Percentiles rank a stretch among this genome's conserved stretches.
Conservation (phyloP, 495 filamentous ascomycete species). For the Rhizodiscina lignyota region DNA sequence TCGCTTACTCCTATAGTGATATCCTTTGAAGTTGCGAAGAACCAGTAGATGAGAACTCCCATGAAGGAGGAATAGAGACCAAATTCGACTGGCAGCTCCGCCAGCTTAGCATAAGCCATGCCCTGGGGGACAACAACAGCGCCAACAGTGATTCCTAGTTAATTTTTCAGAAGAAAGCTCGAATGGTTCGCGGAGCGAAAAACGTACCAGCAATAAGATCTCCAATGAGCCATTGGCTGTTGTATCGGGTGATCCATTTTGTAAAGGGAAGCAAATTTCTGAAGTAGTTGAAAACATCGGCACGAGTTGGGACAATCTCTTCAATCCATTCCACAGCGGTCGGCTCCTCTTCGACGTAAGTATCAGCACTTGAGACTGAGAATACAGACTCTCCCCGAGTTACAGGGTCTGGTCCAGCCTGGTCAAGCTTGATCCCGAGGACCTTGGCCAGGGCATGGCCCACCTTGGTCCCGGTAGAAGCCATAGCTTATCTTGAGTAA, state of each 20-base stretch:
- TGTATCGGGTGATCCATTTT: slow-evolving; percentile 78
- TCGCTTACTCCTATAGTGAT: slow-evolving; percentile 96
- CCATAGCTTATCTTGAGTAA: too few relatives aligned
- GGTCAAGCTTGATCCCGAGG: slow-evolving; percentile 68
- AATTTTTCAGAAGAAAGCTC: slow-evolving; percentile 3
- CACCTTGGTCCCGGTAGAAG: slow-evolving; percentile 35
- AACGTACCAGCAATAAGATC: slow-evolving; percentile 76
- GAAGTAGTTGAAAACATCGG: slow-evolving; percentile 40
- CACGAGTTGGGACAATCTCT: slow-evolving; percentile 38
- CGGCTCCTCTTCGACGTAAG: slow-evolving; percentile 73
- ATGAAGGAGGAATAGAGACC: slow-evolving; percentile 97
- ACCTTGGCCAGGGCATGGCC: slow-evolving; percentile 62
- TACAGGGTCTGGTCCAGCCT: slow-evolving; percentile 19
- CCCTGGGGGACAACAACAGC: slow-evolving; percentile 91
- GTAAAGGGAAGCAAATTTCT: slow-evolving; percentile 69
- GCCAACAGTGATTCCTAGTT: slow-evolving; percentile 74
- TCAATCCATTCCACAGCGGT: slow-evolving; percentile 54
- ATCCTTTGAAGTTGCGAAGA: slow-evolving; percentile 97
- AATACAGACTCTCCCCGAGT: slow-evolving; percentile 64
- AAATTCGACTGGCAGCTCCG: slow-evolving; percentile 59
- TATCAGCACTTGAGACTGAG: slow-evolving; percentile 58
- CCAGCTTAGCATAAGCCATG: slow-evolving; percentile 91
- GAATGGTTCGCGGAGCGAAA: background rate
- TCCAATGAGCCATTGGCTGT: slow-evolving; percentile 71
- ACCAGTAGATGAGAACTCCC: slow-evolving; percentile 94